phyloP scores from a whole-genome alignment of 192 early-diverging fungal species.

The Coemansia sp. region DNA sequence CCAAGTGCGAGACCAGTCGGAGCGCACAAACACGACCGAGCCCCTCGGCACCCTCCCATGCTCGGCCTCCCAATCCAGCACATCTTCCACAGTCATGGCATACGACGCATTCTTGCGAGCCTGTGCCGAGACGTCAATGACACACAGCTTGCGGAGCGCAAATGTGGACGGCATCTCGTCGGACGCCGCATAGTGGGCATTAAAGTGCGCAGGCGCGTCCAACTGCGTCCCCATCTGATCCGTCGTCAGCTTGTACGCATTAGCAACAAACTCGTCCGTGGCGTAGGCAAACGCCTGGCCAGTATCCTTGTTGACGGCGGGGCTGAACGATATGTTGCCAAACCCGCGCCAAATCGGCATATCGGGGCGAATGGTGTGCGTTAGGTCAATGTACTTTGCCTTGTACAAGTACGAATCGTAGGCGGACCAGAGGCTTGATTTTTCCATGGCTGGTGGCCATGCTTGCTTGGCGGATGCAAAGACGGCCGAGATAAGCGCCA shows the following conservation, averaged over 20 bases:
- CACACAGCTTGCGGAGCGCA: conserved; percentile 58
- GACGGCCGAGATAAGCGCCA: neutral
- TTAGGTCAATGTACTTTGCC: conserved; percentile 57
- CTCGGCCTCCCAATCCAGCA: conserved; percentile 44
- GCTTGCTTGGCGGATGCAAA: neutral
- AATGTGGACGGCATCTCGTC: conserved; percentile 59
- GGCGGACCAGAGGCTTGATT: conserved; percentile 26
- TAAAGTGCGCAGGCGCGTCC: conserved; percentile 59
- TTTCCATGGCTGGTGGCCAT: neutral
- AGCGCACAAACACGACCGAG: conserved; percentile 60
- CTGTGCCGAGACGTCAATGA: conserved; percentile 55
- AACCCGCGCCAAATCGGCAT: conserved; percentile 63
- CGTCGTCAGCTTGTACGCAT: conserved; percentile 56
- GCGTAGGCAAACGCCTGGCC: conserved; percentile 52
- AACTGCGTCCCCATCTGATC: conserved; percentile 63
- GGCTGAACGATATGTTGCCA: conserved; percentile 55
- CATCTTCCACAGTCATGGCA: conserved; percentile 39
- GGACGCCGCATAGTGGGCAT: conserved; percentile 43
- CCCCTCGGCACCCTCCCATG: conserved; percentile 46
- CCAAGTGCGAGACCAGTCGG: conserved; percentile 60
- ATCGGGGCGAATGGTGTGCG: conserved; percentile 57
- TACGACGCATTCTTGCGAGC: conserved; percentile 44
- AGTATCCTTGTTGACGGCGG: conserved; percentile 43
- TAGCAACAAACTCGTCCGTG: conserved; percentile 53
- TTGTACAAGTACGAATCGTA: conserved; percentile 34